Conservation (phyloP, 2,329 filamentous ascomycete species). For the Nothomitra cinnamomea region DNA sequence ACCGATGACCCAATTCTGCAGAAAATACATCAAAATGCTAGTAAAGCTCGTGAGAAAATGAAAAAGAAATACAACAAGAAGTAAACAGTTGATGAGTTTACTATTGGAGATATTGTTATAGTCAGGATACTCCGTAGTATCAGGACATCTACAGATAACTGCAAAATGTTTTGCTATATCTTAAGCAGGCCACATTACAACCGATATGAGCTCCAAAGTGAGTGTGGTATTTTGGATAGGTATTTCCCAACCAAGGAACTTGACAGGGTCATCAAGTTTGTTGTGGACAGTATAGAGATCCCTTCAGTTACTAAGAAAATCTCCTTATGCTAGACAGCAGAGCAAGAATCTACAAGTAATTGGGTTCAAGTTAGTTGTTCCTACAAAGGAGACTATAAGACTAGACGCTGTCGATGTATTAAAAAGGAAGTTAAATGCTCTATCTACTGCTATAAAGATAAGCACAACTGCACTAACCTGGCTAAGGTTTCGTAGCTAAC, state of each 20-base stretch:
- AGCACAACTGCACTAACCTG: no score
- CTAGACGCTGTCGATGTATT: no score
- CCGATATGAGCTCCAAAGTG: background rate
- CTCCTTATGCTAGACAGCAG: no score
- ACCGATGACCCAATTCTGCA: background rate
- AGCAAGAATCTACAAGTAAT: no score
- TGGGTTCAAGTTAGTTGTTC: no score
- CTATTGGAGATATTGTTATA: background rate
- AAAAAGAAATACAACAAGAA: background rate
- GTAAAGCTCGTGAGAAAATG: background rate
- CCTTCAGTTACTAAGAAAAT: no score
- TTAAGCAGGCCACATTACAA: background rate
- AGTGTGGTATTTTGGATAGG: background rate
- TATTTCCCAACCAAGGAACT: background rate
- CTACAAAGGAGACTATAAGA: no score
- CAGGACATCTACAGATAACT: background rate
- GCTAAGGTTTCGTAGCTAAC: no score
- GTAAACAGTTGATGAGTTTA: background rate
- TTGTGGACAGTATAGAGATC: background rate
- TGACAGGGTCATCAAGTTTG: background rate
- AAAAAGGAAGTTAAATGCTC: no score
- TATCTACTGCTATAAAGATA: no score
- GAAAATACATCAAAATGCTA: background rate
- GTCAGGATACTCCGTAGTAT: background rate
- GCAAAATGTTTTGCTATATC: constrained; percentile 5